phyloP scores from a whole-genome alignment of 1,284 basidiomycete genomes.

The Sanghuangporus baumii region DNA sequence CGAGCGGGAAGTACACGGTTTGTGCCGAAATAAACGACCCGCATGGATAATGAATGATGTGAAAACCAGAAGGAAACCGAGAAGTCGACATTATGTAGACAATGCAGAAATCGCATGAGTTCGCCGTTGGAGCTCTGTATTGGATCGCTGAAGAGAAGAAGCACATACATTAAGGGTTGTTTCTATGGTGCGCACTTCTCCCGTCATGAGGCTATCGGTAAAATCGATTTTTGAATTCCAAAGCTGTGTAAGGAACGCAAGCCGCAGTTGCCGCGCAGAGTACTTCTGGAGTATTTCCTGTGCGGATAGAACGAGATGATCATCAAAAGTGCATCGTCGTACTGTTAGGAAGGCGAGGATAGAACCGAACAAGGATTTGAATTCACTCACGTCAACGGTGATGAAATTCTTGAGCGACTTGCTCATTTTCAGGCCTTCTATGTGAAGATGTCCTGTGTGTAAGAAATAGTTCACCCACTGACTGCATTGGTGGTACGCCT shows the following conservation, averaged over 20 bases:
- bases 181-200: conserved; percentile 88
- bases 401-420: conserved; percentile 99
- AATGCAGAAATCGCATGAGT: conserved; percentile 2
- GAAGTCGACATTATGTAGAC: background rate
- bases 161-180: conserved; percentile 75
- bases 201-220: conserved; percentile 83
- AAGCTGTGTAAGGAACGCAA: conserved; percentile 87
- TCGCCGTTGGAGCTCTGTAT: conserved; percentile 8
- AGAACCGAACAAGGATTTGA: background rate
- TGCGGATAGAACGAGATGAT: conserved; percentile 3
- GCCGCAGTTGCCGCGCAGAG: conserved; percentile 85
- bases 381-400: conserved; percentile 82
- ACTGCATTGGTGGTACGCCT: conserved; percentile 89
- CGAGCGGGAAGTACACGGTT: background rate
- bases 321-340: background rate
- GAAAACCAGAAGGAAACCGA: conserved; percentile 13
- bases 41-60: background rate
- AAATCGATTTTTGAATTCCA: conserved; percentile 97
- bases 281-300: conserved; percentile 90
- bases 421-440: conserved; percentile 99
- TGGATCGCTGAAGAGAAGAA: background rate
- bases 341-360: background rate
- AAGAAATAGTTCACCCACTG: conserved; percentile 99
- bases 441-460: conserved; percentile 97
- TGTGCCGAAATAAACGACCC: background rate